These are phyloP conservation scores for Citrus mangshanensis DNA, from an alignment of 345 rosid genomes.

Conservation along the genomic window DNA sequence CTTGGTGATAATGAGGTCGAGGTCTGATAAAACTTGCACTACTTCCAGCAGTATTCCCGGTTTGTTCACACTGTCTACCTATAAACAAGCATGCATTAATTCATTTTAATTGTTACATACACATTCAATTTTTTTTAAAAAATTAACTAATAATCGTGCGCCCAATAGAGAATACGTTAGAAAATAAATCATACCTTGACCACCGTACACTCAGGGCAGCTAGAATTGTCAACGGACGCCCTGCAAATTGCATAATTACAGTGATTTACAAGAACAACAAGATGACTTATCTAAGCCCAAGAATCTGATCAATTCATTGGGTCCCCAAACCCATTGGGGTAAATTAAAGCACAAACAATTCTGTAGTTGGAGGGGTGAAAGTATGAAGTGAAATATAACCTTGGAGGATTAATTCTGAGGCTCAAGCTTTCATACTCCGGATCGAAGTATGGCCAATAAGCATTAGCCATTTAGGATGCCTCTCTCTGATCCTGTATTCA, in stretches of 20 bases:
- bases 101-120: too few species aligned
- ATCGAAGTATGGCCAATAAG: conserved; percentile 91
- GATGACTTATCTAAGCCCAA: too few species aligned
- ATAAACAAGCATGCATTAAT: neutral
- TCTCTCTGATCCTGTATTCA: neutral
- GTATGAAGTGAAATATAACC: conserved; percentile 35
- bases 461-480: conserved; percentile 57
- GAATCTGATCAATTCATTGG: neutral
- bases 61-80: conserved; percentile 95
- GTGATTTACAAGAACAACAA: too few species aligned
- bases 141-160: too few species aligned
- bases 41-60: conserved; percentile 94
- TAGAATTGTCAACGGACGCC: conserved; percentile 82
- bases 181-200: conserved; percentile 51
- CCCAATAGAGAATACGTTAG: too few species aligned
- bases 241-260: conserved; percentile 33
- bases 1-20: conserved; percentile 83
- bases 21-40: conserved; percentile 83
- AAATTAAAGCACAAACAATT: too few species aligned
- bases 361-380: neutral
- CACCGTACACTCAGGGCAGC: conserved; percentile 65
- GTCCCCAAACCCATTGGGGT: neutral
- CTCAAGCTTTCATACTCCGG: conserved; percentile 93
- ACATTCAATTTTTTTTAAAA: neutral
- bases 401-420: conserved; percentile 87